These are phyloP conservation scores for Plectosphaerella cucumerina DNA, from an alignment of 2,329 filamentous ascomycete species.

Conservation along the genomic window DNA sequence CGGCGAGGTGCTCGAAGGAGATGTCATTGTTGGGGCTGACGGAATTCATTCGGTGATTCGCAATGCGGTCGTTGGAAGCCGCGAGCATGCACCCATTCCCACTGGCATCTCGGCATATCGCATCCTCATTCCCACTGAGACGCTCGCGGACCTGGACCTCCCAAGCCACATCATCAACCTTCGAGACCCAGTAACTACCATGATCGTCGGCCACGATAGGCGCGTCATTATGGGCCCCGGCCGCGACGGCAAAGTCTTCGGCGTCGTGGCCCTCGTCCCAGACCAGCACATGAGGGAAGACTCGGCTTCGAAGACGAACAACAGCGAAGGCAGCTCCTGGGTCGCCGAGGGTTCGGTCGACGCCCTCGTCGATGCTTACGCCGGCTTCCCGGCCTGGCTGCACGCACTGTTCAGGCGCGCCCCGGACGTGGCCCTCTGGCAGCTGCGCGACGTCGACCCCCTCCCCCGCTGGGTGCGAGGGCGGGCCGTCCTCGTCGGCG, in stretches of 20 bases:
- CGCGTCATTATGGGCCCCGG: constrained; percentile 42
- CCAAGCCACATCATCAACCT: constrained; percentile 25
- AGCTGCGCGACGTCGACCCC: constrained; percentile 38
- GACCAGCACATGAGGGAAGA: constrained; percentile 33
- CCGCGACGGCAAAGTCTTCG: constrained; percentile 32
- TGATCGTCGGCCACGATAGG: constrained; percentile 37
- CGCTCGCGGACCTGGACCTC: constrained; percentile 7
- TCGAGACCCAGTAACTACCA: constrained; percentile 34
- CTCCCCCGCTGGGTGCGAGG: constrained; percentile 26
- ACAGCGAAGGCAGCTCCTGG: constrained; percentile 32
- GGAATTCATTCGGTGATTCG: constrained; percentile 21
- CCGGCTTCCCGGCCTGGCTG: constrained; percentile 36
- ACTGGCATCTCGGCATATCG: constrained; percentile 35
- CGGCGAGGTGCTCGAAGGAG: constrained; percentile 21
- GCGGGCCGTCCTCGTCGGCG: constrained; percentile 13
- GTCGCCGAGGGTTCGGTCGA: constrained; percentile 27
- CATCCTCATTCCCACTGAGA: constrained; percentile 19
- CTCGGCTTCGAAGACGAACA: neutral
- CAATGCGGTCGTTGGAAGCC: constrained; percentile 10
- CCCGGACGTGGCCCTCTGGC: constrained; percentile 34
- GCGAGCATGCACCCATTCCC: constrained; percentile 15
- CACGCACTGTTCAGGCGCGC: constrained; percentile 24
- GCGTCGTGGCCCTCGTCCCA: constrained; percentile 39
- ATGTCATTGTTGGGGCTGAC: constrained; percentile 31
- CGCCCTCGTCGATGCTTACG: constrained; percentile 33